Evolutionary conservation across 768 basidiomycete genomes (phyloP), one percentile per base, ranked within the genome.

Genomic region (Suillus occidentalis): DNA sequence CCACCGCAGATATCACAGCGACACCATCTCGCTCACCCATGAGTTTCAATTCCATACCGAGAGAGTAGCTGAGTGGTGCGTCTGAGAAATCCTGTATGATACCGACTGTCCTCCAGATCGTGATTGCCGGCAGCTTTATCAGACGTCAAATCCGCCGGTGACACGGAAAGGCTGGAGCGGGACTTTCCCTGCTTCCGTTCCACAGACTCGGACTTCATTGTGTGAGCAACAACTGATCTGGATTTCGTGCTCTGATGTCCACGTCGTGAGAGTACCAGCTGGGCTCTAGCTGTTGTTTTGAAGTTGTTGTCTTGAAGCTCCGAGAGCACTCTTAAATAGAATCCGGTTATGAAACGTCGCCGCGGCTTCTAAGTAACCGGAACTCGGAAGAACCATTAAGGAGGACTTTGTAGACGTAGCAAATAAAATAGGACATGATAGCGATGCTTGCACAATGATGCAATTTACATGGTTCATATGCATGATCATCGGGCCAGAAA

Each of bases 1-100:
- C 25, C 49, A 25, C 12, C 7, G 49, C 50, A 52, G 36, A 40
- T 34, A 31, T 10, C 28, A 36, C 36, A 25, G 14, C 25, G 14
- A 50, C 49, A 39, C 13, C 1, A n/a, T 31, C 42, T 16, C 2
- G 68, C 75, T 63, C 36, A 80, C 80, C 80, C 81, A 37, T 79
- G 79, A 2, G 80, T 82, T 69, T 82, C 81, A 12, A 82, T 71
- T 3, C 79, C 80, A 66, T 76, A 76, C 55, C 70, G 75, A 49
- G 70, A 65, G 47, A 82, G 70, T 12, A 79, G 62, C 22, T 63
- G 57, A 3, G 78, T 76, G 28, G 71, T 18, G 13, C 71, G 71
- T 61, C 64, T 50, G 40, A 77, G 50, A 40, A 66, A 70, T 34
- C 64, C 42, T 20, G 40, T 40, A 31, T 42, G 25, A 42, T 42